Conservation (phyloP, 2,329 filamentous ascomycete genomes). For the Cercospora janseana region DNA sequence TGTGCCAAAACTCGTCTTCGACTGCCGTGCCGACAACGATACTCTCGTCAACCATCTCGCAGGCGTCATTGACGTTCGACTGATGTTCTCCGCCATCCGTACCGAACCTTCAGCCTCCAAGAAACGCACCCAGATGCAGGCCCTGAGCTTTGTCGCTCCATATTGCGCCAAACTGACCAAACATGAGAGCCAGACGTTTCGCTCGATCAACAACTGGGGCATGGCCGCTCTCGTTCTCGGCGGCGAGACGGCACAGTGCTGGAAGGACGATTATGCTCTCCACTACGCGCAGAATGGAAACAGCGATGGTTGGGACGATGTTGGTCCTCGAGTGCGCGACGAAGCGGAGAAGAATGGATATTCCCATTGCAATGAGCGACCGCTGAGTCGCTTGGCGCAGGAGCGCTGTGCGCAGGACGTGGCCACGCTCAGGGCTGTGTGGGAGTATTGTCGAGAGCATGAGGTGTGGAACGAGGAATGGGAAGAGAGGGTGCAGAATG, state of each 20-base stretch:
- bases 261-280: not conserved
- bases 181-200: not conserved
- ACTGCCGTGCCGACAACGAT: conserved; percentile 59
- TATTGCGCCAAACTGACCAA: not conserved
- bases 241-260: not conserved
- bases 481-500: not conserved
- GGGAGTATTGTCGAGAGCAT: not conserved
- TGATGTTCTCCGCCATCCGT: conserved; percentile 53
- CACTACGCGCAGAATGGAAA: not conserved
- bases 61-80: conserved; percentile 54
- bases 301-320: not conserved
- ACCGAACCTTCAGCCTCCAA: not conserved
- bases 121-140: not conserved
- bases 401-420: not conserved
- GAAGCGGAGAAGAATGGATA: not conserved
- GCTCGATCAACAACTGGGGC: not conserved
- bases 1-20: conserved; percentile 56
- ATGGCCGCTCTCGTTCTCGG: not conserved
- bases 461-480: not conserved
- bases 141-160: not conserved
- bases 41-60: conserved; percentile 49
- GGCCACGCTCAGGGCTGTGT: not conserved
- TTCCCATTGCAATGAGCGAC: not conserved
- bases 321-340: not conserved
- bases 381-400: not conserved